Base-by-base conservation (phyloP, 495 filamentous ascomycete species). In the Diplogelasinospora grovesii region DNA sequence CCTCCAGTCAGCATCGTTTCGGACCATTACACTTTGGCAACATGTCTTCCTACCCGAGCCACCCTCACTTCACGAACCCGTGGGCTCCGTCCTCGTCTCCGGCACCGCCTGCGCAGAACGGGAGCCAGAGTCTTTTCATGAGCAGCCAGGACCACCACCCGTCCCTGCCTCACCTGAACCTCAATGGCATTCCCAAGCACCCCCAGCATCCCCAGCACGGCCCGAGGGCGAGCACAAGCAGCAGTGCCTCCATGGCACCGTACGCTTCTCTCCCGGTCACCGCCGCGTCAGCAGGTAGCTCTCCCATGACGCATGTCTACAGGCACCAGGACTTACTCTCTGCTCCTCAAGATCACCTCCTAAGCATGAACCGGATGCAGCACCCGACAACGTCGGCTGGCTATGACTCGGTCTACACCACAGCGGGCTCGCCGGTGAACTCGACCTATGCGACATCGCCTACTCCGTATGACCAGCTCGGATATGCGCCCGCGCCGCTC, bases 51-150 rank as follows among this genome's bases (percentile, higher is more conserved):
- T 70, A 69, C 56, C 60, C 62, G 24, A 82, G 69, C 36, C 62
- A 77, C 31, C 86, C 89, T 34, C 85, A 90, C 56, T 97, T 97
- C 70, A 89, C 86, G 56, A 89, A 97, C 61, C 90, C 90, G 11
- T 97, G 89, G 89, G 72, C 70, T 41, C 69, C 82, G 40, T 71
- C 60, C 11, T 53, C 59, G 19, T 45, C 54, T 11, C 23, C 53
- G 22, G 27, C 52, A 1, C 42, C 45, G 9, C 39, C 32, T 3
- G 33, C 49, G 20, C 65, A 69, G 44, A 48, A 52, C 43, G 58
- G 54, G 23, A 63, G 64, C 71, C 56, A 75, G 75, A 65, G 71
- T 74, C 48, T 75, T 69, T 74, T 79, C 65, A 58, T 65, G 11
- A 35, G 48, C 53, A 52, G 58, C 53, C 60, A 66, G 48, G 47